Evolutionary conservation across 2,329 filamentous ascomycete species (phyloP).

Genomic region (Neofusicoccum laricinum): DNA sequence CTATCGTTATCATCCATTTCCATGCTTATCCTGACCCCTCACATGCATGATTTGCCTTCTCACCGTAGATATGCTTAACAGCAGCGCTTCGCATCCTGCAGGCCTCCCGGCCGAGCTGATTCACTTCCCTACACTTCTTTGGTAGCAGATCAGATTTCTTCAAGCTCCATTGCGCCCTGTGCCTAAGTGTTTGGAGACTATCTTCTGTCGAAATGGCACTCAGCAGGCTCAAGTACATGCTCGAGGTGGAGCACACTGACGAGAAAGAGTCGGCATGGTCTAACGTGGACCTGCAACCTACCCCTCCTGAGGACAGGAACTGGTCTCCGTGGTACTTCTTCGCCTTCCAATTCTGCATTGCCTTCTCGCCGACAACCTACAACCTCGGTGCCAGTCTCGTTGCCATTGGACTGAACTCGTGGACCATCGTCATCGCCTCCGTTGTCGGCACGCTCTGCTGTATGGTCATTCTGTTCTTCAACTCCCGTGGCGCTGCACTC

Average conservation of each 20-base stretch:
- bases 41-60: not conserved
- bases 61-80: not conserved
- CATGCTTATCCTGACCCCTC: not conserved
- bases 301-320: slow-evolving; percentile 22
- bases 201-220: not conserved
- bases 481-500: slow-evolving; percentile 32
- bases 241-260: not conserved
- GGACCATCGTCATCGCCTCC: slow-evolving; percentile 32
- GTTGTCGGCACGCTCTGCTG: slow-evolving; percentile 31
- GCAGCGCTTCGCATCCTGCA: too few relatives aligned
- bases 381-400: slow-evolving; percentile 32
- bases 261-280: slow-evolving; percentile 19
- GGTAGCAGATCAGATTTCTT: not conserved
- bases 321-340: slow-evolving; percentile 29
- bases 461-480: slow-evolving; percentile 33
- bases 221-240: not conserved
- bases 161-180: not conserved
- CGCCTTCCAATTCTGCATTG: slow-evolving; percentile 32
- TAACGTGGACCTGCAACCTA: slow-evolving; percentile 24
- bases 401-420: slow-evolving; percentile 32
- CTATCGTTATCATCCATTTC: not conserved
- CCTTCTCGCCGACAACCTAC: slow-evolving; percentile 35
- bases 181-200: not conserved
- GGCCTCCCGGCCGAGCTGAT: not conserved
- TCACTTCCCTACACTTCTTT: not conserved